Percentiles rank a stretch among this genome's conserved stretches.
Conservation (phyloP, 75 land plant species). For the Larix kaempferi region DNA sequence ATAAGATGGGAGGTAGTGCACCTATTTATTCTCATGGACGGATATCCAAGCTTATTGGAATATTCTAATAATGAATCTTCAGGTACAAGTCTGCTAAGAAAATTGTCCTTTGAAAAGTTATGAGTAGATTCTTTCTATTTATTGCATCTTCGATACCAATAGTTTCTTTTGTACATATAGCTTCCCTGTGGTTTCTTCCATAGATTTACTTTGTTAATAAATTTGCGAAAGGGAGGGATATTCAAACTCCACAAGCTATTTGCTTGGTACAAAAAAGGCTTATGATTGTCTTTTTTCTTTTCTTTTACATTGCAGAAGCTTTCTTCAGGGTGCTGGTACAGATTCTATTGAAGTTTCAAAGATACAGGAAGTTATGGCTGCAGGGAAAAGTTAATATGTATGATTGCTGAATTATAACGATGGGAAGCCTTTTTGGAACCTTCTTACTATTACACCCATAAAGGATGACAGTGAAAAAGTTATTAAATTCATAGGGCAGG, state of each 20-base stretch:
- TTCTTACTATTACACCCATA: constrained; percentile 83
- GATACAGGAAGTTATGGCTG: constrained; percentile 46
- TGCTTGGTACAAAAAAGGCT: background rate
- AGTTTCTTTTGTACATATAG: background rate
- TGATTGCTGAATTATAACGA: constrained; percentile 81
- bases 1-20: too few species aligned
- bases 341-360: constrained; percentile 65
- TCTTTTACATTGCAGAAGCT: constrained; percentile 53
- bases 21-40: too few species aligned
- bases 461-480: constrained; percentile 65
- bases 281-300: background rate
- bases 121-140: background rate
- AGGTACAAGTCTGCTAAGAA: too few species aligned
- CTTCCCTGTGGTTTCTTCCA: background rate
- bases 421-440: constrained; percentile 84
- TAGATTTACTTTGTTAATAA: background rate
- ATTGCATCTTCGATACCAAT: background rate
- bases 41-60: too few species aligned
- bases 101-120: too few species aligned
- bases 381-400: constrained; percentile 71
- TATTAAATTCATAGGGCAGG: constrained; percentile 80
- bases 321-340: constrained; percentile 82
- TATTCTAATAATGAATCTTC: too few species aligned
- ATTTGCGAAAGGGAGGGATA: too few species aligned
- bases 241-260: background rate